Percentiles rank a stretch among this genome's conserved stretches.
phyloP scores from a whole-genome alignment of 331 rosid genomes.

The Dryas integrifolia region DNA sequence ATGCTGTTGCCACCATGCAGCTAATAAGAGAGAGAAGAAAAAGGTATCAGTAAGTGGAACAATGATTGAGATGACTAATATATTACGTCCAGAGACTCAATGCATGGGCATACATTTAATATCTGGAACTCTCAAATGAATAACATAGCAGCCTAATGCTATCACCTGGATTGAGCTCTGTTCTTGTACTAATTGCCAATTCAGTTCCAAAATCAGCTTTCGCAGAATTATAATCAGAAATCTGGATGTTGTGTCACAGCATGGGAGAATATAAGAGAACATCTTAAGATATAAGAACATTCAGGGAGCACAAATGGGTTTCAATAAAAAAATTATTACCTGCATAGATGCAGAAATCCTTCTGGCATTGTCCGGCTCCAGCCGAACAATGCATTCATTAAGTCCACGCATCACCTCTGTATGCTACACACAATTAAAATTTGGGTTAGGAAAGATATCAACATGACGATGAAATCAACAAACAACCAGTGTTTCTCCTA shows the following conservation, averaged over 20 bases:
- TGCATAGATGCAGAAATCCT: conserved; percentile 89
- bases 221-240: conserved; percentile 74
- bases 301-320: conserved; percentile 14
- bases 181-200: conserved; percentile 93
- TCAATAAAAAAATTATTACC: conserved; percentile 39
- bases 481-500: conserved; percentile 42
- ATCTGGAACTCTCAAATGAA: conserved; percentile 17
- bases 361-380: conserved; percentile 71
- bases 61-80: conserved; percentile 6
- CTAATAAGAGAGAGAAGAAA: conserved; percentile 41
- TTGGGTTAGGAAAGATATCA: conserved; percentile 38
- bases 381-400: conserved; percentile 80
- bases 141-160: conserved; percentile 19
- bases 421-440: conserved; percentile 49
- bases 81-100: not conserved
- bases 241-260: conserved; percentile 39
- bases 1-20: conserved; percentile 99
- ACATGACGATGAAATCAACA: conserved; percentile 20
- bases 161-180: conserved; percentile 87
- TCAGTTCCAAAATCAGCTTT: conserved; percentile 95
- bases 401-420: conserved; percentile 83
- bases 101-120: conserved; percentile 12
- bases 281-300: conserved; percentile 7
- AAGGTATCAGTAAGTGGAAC: conserved; percentile 21
- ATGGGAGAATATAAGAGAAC: conserved; percentile 21